Percentiles rank a stretch among this genome's conserved stretches.
phyloP scores from a whole-genome alignment of 805 yeast genomes.

The Candida sithepensis region DNA sequence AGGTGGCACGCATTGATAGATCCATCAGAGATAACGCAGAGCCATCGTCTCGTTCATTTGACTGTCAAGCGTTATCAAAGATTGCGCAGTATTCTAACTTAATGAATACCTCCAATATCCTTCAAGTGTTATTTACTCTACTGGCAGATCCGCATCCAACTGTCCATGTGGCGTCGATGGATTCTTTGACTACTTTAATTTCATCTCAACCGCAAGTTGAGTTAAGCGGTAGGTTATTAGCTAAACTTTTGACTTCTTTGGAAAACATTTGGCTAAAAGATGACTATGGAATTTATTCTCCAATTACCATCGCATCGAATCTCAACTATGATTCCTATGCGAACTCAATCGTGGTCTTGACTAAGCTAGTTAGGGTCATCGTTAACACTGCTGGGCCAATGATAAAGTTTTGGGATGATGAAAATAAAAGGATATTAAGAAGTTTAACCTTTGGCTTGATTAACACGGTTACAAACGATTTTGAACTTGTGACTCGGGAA shows the following conservation, averaged over 20 bases:
- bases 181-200: constrained; percentile 53
- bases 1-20: constrained; percentile 54
- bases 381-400: constrained; percentile 59
- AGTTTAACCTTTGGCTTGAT: constrained; percentile 37
- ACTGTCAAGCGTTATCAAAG: constrained; percentile 40
- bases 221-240: constrained; percentile 31
- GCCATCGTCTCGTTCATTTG: constrained; percentile 62
- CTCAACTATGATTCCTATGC: constrained; percentile 39
- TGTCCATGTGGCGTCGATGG: constrained; percentile 71
- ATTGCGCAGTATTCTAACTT: constrained; percentile 25
- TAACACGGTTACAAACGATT: constrained; percentile 32
- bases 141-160: constrained; percentile 79
- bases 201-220: constrained; percentile 43
- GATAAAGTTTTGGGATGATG: constrained; percentile 31
- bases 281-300: constrained; percentile 44
- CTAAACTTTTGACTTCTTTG: constrained; percentile 39
- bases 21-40: constrained; percentile 61
- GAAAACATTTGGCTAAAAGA: constrained; percentile 42
- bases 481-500: constrained; percentile 34
- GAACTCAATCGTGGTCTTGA: constrained; percentile 41
- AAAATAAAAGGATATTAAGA: constrained; percentile 30
- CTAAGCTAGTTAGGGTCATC: constrained; percentile 41
- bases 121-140: constrained; percentile 57
- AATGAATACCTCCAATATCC: constrained; percentile 41
- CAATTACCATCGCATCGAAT: constrained; percentile 44